Evolutionary conservation across 352 stramenopile species (phyloP).

Genomic region (Globisporangium spinosum): DNA sequence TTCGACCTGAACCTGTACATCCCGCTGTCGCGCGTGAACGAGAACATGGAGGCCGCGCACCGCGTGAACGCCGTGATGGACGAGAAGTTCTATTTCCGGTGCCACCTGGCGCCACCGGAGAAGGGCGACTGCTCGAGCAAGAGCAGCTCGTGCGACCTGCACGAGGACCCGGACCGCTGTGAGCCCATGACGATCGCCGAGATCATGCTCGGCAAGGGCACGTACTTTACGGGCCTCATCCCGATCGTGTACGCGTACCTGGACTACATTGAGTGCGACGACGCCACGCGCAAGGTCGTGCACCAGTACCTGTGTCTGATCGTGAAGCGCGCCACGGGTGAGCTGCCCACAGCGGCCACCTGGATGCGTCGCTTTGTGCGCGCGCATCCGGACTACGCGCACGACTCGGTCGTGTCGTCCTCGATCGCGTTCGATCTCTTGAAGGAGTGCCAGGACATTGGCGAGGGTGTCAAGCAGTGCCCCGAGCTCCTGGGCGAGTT

Average conservation of each 20-base stretch:
- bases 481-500: constrained; percentile 93
- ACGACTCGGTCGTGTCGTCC: constrained; percentile 91
- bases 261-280: constrained; percentile 96
- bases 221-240: constrained; percentile 96
- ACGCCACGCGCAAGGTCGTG: constrained; percentile 77
- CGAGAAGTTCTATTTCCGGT: constrained; percentile 98
- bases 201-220: constrained; percentile 95
- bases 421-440: constrained; percentile 93
- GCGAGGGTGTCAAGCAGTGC: constrained; percentile 89
- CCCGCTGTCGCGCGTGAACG: constrained; percentile 96
- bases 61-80: constrained; percentile 91
- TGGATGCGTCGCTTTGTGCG: constrained; percentile 97
- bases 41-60: constrained; percentile 99
- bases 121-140: constrained; percentile 49
- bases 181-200: constrained; percentile 98
- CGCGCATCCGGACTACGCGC: constrained; percentile 92
- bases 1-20: constrained; percentile 99
- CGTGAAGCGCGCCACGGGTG: constrained; percentile 91
- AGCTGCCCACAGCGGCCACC: constrained; percentile 94
- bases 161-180: constrained; percentile 59
- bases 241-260: constrained; percentile 96
- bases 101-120: constrained; percentile 90
- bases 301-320: constrained; percentile 89
- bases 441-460: constrained; percentile 94
- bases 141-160: constrained; percentile 33